Evolutionary conservation across 257 asterid genomes (phyloP), one percentile per base, ranked within the genome.

Genomic region (Dorcoceras hygrometricum): DNA sequence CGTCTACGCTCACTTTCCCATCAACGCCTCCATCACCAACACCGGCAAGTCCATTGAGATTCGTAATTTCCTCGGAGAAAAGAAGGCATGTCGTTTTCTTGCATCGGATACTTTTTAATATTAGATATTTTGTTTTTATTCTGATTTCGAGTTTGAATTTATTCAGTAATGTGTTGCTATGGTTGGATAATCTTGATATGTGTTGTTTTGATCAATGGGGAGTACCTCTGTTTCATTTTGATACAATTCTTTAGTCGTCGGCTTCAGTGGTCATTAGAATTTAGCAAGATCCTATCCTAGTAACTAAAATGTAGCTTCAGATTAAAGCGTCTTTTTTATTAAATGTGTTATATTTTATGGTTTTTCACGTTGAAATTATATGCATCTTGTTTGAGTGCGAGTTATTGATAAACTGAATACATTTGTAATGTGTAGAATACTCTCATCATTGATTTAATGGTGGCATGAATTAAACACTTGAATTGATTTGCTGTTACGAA

Each of bases 51-150:
- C 89, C 3, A 90, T 90, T 70, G 95, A 90, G 91, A 90, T 90
- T 80, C 82, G 95, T 8, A 90, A 89, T 76, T 89, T 89, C 62
- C 93, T 89, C 20, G 97, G 95, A 26, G 97, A 89, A 82, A 89
- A 89, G 80, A 89, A 77, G 95, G 97, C 87, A 57, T 23, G 11
- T 7, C 1, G 3, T 16, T 18, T 14, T 19, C 1, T 6, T 9
- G 24, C 0, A 0, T 50, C 28, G 11, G 8, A 2, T 8, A 26
- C 4, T n/a, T 66, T 7, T 25, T 36, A 23, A 11, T 55, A n/a
- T 8, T 39, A 59, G 26, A 4, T 61, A 1, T 16, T 20, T 4
- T n/a, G 5, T 22, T 0, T 26, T 55, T 3, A 5, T 48, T 39
- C 7, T 16, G 18, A 8, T 55, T 3, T 1, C 12, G 18, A 22